These are phyloP conservation scores for Auxenochlorella pyrenoidosa DNA, from an alignment of 139 green algal genomes.

Conservation along the genomic window DNA sequence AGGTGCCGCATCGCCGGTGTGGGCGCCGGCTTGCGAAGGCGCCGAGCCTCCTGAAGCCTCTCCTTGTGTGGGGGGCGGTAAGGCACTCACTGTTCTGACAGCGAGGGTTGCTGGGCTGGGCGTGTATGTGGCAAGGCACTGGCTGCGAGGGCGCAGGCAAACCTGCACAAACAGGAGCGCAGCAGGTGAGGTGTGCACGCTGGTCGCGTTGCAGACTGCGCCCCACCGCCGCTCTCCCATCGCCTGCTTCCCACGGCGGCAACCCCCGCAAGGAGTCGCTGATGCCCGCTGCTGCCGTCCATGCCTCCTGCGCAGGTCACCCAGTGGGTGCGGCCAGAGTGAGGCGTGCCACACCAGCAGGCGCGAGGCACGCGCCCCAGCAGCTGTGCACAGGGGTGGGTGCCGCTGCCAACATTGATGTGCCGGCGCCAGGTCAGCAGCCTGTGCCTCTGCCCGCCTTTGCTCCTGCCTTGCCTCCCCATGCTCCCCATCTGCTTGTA, in stretches of 20 bases:
- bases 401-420: background rate
- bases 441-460: background rate
- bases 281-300: background rate
- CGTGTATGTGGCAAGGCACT: background rate
- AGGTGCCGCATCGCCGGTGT: background rate
- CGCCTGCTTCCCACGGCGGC: background rate
- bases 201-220: no score
- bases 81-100: background rate
- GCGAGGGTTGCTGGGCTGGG: background rate
- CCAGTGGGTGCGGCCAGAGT: background rate
- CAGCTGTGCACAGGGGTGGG: background rate
- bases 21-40: background rate
- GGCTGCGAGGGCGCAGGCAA: background rate
- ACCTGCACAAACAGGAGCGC: background rate
- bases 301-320: background rate
- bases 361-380: background rate
- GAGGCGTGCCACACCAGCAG: background rate
- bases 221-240: background rate
- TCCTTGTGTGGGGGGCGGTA: background rate
- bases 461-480: background rate
- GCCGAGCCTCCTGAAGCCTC: background rate
- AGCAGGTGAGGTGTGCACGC: constrained; percentile 3
- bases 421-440: background rate
- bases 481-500: background rate
- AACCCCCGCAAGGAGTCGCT: background rate